phyloP scores from a whole-genome alignment of 768 basidiomycete species.

The Aureoboletus auriporus region DNA sequence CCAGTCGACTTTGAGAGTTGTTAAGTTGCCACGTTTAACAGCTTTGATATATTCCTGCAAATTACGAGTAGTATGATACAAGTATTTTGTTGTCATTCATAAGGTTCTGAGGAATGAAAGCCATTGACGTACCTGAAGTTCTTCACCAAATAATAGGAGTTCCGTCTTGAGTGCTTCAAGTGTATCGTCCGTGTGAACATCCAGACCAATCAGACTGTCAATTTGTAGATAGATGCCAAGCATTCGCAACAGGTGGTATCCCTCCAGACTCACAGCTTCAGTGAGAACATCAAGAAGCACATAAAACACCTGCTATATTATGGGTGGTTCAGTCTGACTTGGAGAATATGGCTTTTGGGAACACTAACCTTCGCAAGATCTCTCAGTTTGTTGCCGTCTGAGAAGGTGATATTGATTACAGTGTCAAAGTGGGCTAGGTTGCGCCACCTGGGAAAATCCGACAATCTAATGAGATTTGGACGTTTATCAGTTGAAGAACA shows the following conservation, averaged over 20 bases:
- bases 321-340: too few relatives aligned
- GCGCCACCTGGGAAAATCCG: neutral
- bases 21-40: too few relatives aligned
- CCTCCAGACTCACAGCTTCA: conserved; percentile 2
- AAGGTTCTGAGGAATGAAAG: too few relatives aligned
- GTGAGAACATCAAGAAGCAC: neutral
- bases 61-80: too few relatives aligned
- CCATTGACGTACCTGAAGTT: neutral
- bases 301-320: conserved; percentile 1
- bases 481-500: too few relatives aligned
- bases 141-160: neutral
- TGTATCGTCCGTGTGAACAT: conserved; percentile 26
- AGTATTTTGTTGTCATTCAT: too few relatives aligned
- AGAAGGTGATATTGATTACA: neutral
- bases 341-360: too few relatives aligned
- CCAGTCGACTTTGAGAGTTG: too few relatives aligned
- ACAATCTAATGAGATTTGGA: neutral
- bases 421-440: conserved; percentile 2
- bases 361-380: conserved; percentile 1
- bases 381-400: conserved; percentile 1
- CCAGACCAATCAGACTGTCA: conserved; percentile 25
- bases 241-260: conserved; percentile 25
- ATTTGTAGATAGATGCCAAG: conserved; percentile 30
- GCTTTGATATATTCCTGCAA: too few relatives aligned
- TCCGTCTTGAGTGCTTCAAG: neutral